Base-by-base conservation (phyloP, 2,329 filamentous ascomycete genomes). In the Pseudogymnoascus sp. region DNA sequence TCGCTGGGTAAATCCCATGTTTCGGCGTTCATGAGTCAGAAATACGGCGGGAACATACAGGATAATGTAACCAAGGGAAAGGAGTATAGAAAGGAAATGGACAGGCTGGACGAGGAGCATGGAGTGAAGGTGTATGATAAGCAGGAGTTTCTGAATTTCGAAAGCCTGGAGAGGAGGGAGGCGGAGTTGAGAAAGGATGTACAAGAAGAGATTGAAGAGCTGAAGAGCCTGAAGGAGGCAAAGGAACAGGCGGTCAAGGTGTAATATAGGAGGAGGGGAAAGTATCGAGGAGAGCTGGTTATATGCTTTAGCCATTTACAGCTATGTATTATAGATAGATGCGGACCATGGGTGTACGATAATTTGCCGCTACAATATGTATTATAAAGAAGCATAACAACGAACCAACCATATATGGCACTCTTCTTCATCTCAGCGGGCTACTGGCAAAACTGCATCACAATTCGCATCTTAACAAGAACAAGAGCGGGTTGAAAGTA, bases 31-130 rank as follows among this genome's bases (percentile, higher is more conserved):
- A 61, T 33, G 45, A 60, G 19, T 5, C 63, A 68, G 60, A 69
- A 73, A 52, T 71, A 66, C 22, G 64, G 70, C n/a, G 62, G 64
- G 45, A 64, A 60, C 22, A 72, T 86, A 60, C 74, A 76, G 63
- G 66, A 74, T 1, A 72, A 84, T 66, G 85, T 80, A 61, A 68
- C 77, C 11, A 71, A 77, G 60, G 91, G 92, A 6, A 80, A 82
- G 45, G 64, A 72, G 59, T 88, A 82, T 74, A 83, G 91, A 63
- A 69, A 78, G 61, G 64, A 75, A 65, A 77, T 87, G 71, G 81
- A 85, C 62, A 68, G 78, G 69, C 69, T 79, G 30, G 83, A 87
- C 62, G 73, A 78, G 63, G 70, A 74, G 52, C 69, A 74, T 22
- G 79, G 79, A 0, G 68, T 83, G 11, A 75, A 79, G 42, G 75